Base-by-base conservation (phyloP, 306 rosid genomes). In the Argentina anserina region DNA sequence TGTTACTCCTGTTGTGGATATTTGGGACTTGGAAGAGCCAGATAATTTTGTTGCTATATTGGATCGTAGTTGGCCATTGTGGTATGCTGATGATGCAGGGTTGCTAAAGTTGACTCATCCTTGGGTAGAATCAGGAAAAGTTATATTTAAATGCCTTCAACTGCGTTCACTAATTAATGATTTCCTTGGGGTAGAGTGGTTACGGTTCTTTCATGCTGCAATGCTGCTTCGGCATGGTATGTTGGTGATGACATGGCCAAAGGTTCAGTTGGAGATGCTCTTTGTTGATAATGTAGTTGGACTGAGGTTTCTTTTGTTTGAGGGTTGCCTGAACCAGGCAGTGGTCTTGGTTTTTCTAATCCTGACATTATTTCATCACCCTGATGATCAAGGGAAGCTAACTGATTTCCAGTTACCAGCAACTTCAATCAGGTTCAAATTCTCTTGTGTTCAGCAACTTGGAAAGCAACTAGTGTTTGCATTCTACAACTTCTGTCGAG, bases 211-310 rank as follows among this genome's bases (percentile, higher is more conserved):
- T 73, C 76, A 59, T 82, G 83, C 84, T 74, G 73, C 70, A 28
- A 34, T 86, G 74, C 81, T 90, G 75, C 85, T 78, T 78, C 84
- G 41, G 39, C 78, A 74, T 76, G 99, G 97, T 28, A 67, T 87
- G 29, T 37, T 95, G 78, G 78, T 84, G 82, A 77, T 67, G 60
- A 81, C 79, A 74, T 87, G 92, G 93, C 99, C 96, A 46, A 84
- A 79, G 87, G 90, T 95, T 79, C 77, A 71, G 73, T 71, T 95
- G 84, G 96, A 95, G 84, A 87, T 95, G 90, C 92, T 95, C 68
- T 91, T 91, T 80, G 89, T 95, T 13, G 99, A 95, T 72, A 91
- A 90, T 76, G 87, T 91, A 71, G 90, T 80, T 58, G 99, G 99
- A 53, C 70, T 91, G 84, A 88, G 96, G 83, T 86, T 86, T 83